Base-by-base conservation (phyloP, 1,284 basidiomycete species). In the Lentinus polychrous region DNA sequence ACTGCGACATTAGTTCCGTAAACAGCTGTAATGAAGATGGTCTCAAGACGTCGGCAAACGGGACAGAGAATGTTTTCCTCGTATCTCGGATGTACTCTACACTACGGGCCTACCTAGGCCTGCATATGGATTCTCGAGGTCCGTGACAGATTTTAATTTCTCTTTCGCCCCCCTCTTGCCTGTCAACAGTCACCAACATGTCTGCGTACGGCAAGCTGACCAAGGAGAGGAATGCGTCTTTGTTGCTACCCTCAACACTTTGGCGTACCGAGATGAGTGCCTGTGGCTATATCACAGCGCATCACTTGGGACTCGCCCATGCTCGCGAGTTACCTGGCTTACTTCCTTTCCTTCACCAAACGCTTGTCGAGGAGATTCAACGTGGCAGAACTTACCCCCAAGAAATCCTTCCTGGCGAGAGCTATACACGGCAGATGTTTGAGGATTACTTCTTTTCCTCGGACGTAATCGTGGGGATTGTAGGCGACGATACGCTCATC, bases 351-450 rank as follows among this genome's bases (percentile, higher is more conserved):
- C 71, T 91, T n/a, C 72, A 78, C 52, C 52, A 57, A 36, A 68
- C 82, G 18, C 92, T 94, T 65, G 78, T 79, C n/a, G 72, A 74
- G 44, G 88, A 88, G 59, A 71, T 95, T 10, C 81, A 81, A 44
- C 74, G 79, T 58, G 92, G 93, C 0, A 64, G 72, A 55, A 91
- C 91, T 3, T 94, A 94, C 64, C 91, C 92, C 0, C 91, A 93
- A 62, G 86, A 91, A 57, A 57, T 61, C 40, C 50, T 57, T 4
- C 52, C 57, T 7, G 63, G 62, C 8, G 66, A 70, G 63, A 72
- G 60, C 51, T 77, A 71, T 66, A 77, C 68, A 46, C 70, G 73
- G 8, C 67, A 74, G 10, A 68, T 71, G 3, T 93, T 91, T 64
- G 75, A 76, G 45, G 68, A 66, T 3, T 93, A 91, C 64, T 94